Base-by-base conservation (phyloP, 1,139 yeast genomes). In the Meyerozyma athensensis region DNA sequence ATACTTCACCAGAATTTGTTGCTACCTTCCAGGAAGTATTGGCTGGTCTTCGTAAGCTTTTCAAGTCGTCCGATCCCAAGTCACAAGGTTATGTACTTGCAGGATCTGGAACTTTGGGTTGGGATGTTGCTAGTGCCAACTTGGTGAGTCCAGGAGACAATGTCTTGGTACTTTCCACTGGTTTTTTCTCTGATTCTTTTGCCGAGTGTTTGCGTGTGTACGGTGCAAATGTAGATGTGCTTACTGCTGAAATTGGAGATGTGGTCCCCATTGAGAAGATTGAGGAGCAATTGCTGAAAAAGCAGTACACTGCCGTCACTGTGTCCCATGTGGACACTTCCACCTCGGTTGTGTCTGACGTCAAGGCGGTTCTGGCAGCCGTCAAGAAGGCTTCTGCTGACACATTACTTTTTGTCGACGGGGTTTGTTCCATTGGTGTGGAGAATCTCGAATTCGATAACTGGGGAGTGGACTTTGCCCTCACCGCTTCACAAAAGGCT, bases 281-380 rank as follows among this genome's bases (percentile, higher is more conserved):
- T 36, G 83, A 79, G 54, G 56, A 63, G 19, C 73, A 80, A 43
- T 69, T 84, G 59, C 54, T 63, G 41, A 46, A 62, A 26, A 64
- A 71, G 44, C 65, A 68, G 44, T 90, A 84, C 66, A 61, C 77
- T 48, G 74, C 86, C 39, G 74, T 90, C 49, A 86, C 96, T 38
- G 77, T 90, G 52, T 92, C 97, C 33, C 97, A 90, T 52, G 97
- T 92, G 28, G 98, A 90, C 62, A 92, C 97, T 33, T 87, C 97
- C 3, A 87, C 97, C 33, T 95, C 96, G 21, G 97, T 90, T 30
- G 77, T 89, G 33, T 70, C 82, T 37, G 85, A 87, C 52, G 79
- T 92, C 46, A 71, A 77, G 55, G 69, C 73, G 16, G 72, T 89
- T 43, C 61, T 95, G 26, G 63, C 63, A 38, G 50, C 82, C 13